Evolutionary conservation across 352 stramenopile species (phyloP).

Genomic region (Phytophthora chlamydospora): DNA sequence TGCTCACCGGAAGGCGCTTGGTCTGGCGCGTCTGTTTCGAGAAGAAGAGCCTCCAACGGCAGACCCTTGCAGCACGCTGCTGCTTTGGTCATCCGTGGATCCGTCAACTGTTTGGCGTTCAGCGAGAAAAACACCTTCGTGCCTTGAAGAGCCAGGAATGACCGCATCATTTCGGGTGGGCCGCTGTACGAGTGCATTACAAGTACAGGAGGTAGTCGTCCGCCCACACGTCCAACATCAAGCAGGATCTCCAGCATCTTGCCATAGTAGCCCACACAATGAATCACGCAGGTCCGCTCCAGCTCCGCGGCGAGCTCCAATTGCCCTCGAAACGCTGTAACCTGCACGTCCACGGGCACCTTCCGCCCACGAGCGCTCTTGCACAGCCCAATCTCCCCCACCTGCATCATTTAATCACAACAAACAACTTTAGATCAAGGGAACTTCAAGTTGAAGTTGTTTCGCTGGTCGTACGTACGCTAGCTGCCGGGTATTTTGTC

Average conservation of each 20-base stretch:
- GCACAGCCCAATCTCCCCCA: conserved; percentile 84
- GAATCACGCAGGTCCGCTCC: conserved; percentile 62
- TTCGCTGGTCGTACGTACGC: conserved; percentile 43
- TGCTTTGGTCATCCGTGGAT: conserved; percentile 45
- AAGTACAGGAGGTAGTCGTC: conserved; percentile 49
- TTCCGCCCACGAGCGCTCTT: conserved; percentile 62
- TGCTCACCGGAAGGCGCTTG: conserved; percentile 45
- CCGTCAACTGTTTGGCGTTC: conserved; percentile 70
- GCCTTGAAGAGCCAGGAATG: conserved; percentile 49
- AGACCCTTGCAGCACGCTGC: conserved; percentile 43
- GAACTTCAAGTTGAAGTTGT: conserved; percentile 34
- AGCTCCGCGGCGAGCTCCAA: conserved; percentile 59
- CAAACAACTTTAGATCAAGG: conserved; percentile 15
- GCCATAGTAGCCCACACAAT: conserved; percentile 76
- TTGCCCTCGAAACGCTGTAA: conserved; percentile 55
- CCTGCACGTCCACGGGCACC: conserved; percentile 53
- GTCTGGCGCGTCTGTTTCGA: conserved; percentile 82
- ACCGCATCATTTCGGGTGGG: conserved; percentile 53
- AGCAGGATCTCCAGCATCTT: conserved; percentile 70
- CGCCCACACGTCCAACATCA: conserved; percentile 3
- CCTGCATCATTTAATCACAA: conserved; percentile 31
- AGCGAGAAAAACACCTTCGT: conserved; percentile 78
- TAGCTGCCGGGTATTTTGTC: conserved; percentile 43
- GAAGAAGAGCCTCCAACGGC: conserved; percentile 53
- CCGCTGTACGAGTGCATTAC: conserved; percentile 79